Base-by-base conservation (phyloP, 1,284 basidiomycete species). In the Sparassis latifolia region DNA sequence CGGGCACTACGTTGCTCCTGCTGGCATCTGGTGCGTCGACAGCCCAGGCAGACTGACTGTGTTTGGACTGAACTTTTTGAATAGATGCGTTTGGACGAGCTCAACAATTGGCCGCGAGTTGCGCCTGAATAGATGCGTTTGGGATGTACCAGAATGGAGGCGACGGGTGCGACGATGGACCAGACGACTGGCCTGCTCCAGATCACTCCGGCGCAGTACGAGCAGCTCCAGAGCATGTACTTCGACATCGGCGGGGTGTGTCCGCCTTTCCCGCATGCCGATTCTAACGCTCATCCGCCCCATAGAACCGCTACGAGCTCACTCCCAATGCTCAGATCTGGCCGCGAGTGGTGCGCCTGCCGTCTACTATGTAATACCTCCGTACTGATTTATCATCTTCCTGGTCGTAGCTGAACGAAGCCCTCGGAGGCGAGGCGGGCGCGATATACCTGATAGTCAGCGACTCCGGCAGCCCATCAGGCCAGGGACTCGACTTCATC, bases 251-350 rank as follows among this genome's bases (percentile, higher is more conserved):
- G 55, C 45, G 62, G 60, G 30, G 75, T 78, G 51, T 52, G 70
- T 28, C 61, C 73, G 48, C 2, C 12, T 10, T 38, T 37, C 30
- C 9, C 2, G 33, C 29, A 1, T 30, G 20, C 33, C 10, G n/a
- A 29, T 33, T 33, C n/a, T 39, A 33, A 10, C 38, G 29, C 40
- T 6, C 7, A 42, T 7, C 6, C 4, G 50, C 45, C 38, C 69
- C 69, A 35, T 62, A 61, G 52, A 56, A 53, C 32, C 58, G 54
- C n/a, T 78, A 71, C 57, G 73, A 77, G 62, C 62, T 82, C 46
- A 78, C 76, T 6, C 60, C 77, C 7, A 78, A 82, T 55, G 79
- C 79, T 5, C 80, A 82, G 68, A 73, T 80, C 57, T 82, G 78
- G 77, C 79, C 80, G 33, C 76, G 78, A 50, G 7, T 37, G 32